Percentiles rank a stretch among this genome's conserved stretches.
Conservation (phyloP, 805 yeast species). For the Yarrowia divulgata region DNA sequence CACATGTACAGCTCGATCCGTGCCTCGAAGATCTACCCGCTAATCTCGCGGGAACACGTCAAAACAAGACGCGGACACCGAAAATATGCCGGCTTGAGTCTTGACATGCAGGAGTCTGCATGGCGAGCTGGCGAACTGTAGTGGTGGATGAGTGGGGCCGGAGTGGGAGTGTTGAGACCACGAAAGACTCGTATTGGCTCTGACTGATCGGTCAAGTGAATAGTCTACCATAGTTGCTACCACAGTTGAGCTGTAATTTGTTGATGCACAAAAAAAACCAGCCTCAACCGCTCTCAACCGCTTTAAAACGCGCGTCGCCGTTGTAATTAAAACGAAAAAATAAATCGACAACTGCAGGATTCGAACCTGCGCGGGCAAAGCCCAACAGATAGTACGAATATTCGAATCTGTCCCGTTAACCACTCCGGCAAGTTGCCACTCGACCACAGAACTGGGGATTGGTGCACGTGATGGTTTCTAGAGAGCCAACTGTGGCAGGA, state of each 20-base stretch:
- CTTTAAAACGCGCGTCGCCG: background rate
- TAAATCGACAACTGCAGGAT: slow-evolving; percentile 49
- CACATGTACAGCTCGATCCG: background rate
- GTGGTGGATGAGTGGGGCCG: too few species aligned
- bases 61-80: background rate
- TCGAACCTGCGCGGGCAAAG: slow-evolving; percentile 51
- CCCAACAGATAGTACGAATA: slow-evolving; percentile 43
- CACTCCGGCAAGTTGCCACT: slow-evolving; percentile 39
- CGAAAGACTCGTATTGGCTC: too few species aligned
- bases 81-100: slow-evolving; percentile 6
- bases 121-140: background rate
- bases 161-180: too few species aligned
- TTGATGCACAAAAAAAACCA: background rate
- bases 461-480: slow-evolving; percentile 9
- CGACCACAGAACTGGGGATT: background rate
- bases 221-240: too few species aligned
- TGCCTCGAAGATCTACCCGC: slow-evolving; percentile 1
- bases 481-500: background rate
- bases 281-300: background rate
- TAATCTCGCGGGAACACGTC: background rate
- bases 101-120: slow-evolving; percentile 4
- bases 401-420: slow-evolving; percentile 39
- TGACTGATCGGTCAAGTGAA: too few species aligned
- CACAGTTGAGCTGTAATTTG: too few species aligned
- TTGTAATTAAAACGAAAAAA: background rate